Conservation (phyloP, 352 stramenopile genomes). For the Globisporangium apiculatum region DNA sequence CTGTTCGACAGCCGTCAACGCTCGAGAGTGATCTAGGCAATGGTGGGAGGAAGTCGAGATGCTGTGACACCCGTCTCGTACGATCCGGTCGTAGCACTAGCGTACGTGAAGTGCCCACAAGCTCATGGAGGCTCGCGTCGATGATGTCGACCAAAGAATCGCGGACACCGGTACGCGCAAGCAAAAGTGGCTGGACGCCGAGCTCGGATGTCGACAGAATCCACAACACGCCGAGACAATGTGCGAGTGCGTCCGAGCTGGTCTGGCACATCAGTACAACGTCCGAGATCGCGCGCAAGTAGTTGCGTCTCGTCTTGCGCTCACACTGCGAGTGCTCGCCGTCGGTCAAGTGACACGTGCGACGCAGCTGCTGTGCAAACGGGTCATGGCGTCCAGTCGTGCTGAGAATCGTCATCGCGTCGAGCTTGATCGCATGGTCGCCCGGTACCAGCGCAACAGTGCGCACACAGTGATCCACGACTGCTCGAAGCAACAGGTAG, state of each 20-base stretch:
- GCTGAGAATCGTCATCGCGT: constrained; percentile 9
- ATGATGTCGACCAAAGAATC: constrained; percentile 9
- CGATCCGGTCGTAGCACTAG: constrained; percentile 1
- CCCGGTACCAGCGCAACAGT: constrained; percentile 5
- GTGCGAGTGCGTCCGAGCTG: neutral
- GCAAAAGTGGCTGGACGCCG: constrained; percentile 1
- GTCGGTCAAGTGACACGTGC: constrained; percentile 1
- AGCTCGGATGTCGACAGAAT: constrained; percentile 4
- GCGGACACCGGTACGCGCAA: neutral
- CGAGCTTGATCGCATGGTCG: constrained; percentile 2
- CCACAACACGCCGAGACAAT: neutral
- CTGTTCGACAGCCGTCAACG: neutral
- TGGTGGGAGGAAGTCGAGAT: constrained; percentile 2
- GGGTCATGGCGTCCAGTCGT: neutral
- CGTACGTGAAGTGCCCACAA: constrained; percentile 2
- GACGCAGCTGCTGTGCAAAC: neutral
- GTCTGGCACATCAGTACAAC: neutral
- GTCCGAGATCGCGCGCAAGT: constrained; percentile 5
- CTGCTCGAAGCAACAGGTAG: neutral
- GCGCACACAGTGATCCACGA: constrained; percentile 4
- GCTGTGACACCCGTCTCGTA: neutral
- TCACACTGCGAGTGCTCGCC: neutral
- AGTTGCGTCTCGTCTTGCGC: neutral
- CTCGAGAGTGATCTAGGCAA: neutral
- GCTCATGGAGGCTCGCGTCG: neutral